Evolutionary conservation across 2,329 filamentous ascomycete species (phyloP).

Genomic region (Dactylellina leptospora): DNA sequence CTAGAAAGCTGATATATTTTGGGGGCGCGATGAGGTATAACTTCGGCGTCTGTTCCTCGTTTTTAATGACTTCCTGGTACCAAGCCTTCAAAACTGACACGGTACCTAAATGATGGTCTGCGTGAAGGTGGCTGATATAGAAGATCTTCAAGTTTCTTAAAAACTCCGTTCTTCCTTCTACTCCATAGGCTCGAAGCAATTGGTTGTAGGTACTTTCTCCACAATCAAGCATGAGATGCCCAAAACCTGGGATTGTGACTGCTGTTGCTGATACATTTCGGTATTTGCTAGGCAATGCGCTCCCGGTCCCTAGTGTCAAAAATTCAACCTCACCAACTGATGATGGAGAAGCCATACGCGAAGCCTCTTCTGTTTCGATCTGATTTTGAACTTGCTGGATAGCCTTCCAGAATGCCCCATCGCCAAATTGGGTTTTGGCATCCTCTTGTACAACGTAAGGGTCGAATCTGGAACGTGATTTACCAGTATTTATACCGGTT

Average conservation of each 20-base stretch:
- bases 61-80: constrained; percentile 68
- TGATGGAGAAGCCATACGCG: constrained; percentile 68
- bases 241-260: constrained; percentile 80
- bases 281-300: constrained; percentile 87
- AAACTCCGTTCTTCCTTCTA: constrained; percentile 72
- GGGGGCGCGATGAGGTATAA: constrained; percentile 55
- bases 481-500: constrained; percentile 2
- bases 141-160: constrained; percentile 81
- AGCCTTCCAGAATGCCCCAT: constrained; percentile 65
- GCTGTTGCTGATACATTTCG: constrained; percentile 93
- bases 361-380: constrained; percentile 56
- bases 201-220: constrained; percentile 94
- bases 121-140: constrained; percentile 95
- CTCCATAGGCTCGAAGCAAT: constrained; percentile 75
- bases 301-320: constrained; percentile 88
- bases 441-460: constrained; percentile 53
- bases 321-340: constrained; percentile 78
- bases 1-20: constrained; percentile 70
- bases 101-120: constrained; percentile 92
- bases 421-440: constrained; percentile 43
- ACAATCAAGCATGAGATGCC: constrained; percentile 89
- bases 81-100: constrained; percentile 83
- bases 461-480: constrained; percentile 54
- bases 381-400: constrained; percentile 64
- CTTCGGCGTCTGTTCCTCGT: constrained; percentile 56